Base-by-base conservation (phyloP, 2,329 filamentous ascomycete genomes). In the Penicillium corylophilum region DNA sequence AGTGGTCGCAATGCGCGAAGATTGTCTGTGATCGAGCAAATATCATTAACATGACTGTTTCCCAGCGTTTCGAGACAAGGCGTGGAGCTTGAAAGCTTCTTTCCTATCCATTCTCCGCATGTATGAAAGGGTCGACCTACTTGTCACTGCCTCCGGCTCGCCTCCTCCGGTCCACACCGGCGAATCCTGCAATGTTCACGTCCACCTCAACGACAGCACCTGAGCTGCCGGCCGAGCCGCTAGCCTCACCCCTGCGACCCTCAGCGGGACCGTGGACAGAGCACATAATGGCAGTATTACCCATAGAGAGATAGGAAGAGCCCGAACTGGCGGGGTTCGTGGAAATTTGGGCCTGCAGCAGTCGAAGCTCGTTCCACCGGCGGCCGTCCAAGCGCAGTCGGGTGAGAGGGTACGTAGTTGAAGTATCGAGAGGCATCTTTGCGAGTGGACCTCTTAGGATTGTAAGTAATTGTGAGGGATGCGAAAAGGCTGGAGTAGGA, bases 231-330 rank as follows among this genome's bases (percentile, higher is more conserved):
- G 66, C 69, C 20, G 69, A 73, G 44, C 73, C 76, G 48, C 71
- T 75, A 13, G 76, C 74, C 51, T 80, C 72, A 26, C 74, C 68
- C 53, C 77, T 71, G 61, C 81, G 74, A 44, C 81, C 80, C 73
- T 99, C 94, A 33, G 83, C 84, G 0, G 94, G 94, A 0, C 94
- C 94, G 1, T 86, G 85, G 43, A 99, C 86, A 22, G 92, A 90
- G 74, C 93, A 96, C 74, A 97, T 89, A 62, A 99, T 87, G 70
- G 96, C 94, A 20, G 94, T 99, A 75, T 97, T 95, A 64, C 94
- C 94, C 87, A 95, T 95, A 70, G 96, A 90, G 53, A 97, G 84
- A 74, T 96, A 96, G 55, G 88, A 90, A 40, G 89, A 95, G 31
- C 94, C 94, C 64, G 97, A 94, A 49, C 92, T 91, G 44, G 92